Conservation (phyloP, 2,329 filamentous ascomycete species). For the Monosporascus sp. region DNA sequence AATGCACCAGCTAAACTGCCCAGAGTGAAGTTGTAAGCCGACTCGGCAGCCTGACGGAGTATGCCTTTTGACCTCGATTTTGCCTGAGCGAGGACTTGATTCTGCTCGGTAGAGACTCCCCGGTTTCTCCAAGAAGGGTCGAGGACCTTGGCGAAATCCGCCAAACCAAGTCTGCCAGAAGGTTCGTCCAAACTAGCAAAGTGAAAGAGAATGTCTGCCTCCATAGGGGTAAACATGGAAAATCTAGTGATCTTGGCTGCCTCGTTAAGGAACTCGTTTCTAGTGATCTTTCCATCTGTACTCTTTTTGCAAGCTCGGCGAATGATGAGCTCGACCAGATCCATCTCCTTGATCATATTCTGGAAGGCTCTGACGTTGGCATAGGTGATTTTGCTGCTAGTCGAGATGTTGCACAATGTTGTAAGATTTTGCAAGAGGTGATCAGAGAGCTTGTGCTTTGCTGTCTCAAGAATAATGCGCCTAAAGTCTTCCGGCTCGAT, state of each 20-base stretch:
- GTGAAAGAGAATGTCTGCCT: slow-evolving; percentile 97
- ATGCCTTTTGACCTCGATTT: slow-evolving; percentile 52
- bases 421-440: slow-evolving; percentile 87
- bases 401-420: slow-evolving; percentile 90
- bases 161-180: slow-evolving; percentile 74
- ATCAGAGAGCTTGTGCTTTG: slow-evolving; percentile 94
- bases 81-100: slow-evolving; percentile 33
- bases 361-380: slow-evolving; percentile 97
- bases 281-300: slow-evolving; percentile 85
- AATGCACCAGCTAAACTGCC: slow-evolving; percentile 92
- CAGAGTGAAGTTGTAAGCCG: slow-evolving; percentile 82
- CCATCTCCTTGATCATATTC: slow-evolving; percentile 97
- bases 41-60: slow-evolving; percentile 64
- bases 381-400: slow-evolving; percentile 91
- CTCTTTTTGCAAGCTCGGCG: slow-evolving; percentile 81
- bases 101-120: slow-evolving; percentile 37
- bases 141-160: slow-evolving; percentile 90
- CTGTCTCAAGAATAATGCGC: slow-evolving; percentile 89
- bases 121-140: slow-evolving; percentile 84
- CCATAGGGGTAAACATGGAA: slow-evolving; percentile 96
- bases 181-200: slow-evolving; percentile 91
- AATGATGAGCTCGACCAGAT: slow-evolving; percentile 89
- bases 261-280: slow-evolving; percentile 90
- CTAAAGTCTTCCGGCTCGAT: slow-evolving; percentile 96
- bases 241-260: slow-evolving; percentile 87